Percentiles rank a stretch among this genome's conserved stretches.
Evolutionary conservation across 352 stramenopile genomes (phyloP).

Genomic region (Globisporangium emineosum): DNA sequence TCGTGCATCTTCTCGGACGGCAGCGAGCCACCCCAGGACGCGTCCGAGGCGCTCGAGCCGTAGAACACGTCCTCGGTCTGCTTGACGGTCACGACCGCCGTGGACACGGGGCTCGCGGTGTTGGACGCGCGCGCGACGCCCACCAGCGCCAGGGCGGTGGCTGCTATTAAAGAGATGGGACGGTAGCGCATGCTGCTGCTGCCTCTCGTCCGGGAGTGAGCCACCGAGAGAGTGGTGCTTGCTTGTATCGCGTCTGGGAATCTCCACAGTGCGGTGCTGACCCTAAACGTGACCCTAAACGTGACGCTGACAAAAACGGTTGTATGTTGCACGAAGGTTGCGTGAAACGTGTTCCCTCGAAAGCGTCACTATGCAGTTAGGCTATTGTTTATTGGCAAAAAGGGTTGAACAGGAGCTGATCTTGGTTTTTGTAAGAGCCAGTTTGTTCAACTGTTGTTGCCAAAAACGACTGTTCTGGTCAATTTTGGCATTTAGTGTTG

Average conservation of each 20-base stretch:
- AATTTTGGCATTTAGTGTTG: no score
- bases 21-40: constrained; percentile 50
- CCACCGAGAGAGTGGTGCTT: background rate
- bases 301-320: background rate
- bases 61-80: constrained; percentile 53
- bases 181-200: constrained; percentile 3
- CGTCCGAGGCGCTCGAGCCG: constrained; percentile 43
- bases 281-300: no score
- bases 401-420: no score
- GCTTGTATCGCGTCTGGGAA: background rate
- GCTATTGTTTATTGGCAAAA: no score
- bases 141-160: background rate
- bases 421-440: no score
- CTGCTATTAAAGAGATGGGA: background rate
- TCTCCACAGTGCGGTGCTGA: background rate
- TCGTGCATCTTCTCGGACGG: constrained; percentile 44
- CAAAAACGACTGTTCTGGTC: no score
- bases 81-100: constrained; percentile 58
- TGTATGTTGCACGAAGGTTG: background rate
- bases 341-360: constrained; percentile 4
- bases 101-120: constrained; percentile 35
- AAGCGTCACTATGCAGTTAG: no score
- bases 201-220: background rate
- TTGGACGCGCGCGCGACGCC: constrained; percentile 19
- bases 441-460: no score